Conservation (phyloP, 768 basidiomycete species). For the Panaeolus papilionaceus region DNA sequence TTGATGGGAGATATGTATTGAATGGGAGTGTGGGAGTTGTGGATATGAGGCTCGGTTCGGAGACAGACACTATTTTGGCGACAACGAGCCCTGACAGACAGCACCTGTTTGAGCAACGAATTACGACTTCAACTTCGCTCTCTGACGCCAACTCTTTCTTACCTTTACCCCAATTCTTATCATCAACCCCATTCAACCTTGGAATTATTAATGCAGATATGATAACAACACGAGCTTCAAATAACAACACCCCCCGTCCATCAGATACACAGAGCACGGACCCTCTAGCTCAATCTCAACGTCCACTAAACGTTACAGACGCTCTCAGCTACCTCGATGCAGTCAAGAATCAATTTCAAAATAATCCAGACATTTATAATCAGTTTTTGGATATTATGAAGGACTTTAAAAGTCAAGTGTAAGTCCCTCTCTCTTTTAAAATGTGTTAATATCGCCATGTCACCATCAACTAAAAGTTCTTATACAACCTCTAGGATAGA, state of each 20-base stretch:
- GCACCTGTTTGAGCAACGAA: constrained; percentile 21
- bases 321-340: constrained; percentile 94
- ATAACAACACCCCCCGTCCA: not conserved
- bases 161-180: constrained; percentile 28
- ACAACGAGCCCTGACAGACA: constrained; percentile 31
- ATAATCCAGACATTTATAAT: constrained; percentile 94
- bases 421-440: constrained; percentile 35
- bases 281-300: constrained; percentile 43
- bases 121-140: constrained; percentile 26
- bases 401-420: constrained; percentile 97
- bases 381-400: constrained; percentile 97
- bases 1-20: constrained; percentile 12
- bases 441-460: not conserved
- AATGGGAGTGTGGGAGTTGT: constrained; percentile 14
- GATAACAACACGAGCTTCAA: constrained; percentile 5
- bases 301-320: constrained; percentile 91
- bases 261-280: constrained; percentile 30
- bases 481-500: constrained; percentile 70
- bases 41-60: constrained; percentile 25
- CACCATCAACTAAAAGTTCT: constrained; percentile 22
- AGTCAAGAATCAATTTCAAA: constrained; percentile 90
- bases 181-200: constrained; percentile 24
- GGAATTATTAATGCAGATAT: not conserved
- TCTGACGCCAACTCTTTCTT: constrained; percentile 30
- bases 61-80: constrained; percentile 42